Base-by-base conservation (phyloP, 2,329 filamentous ascomycete species). In the Stromatinia cepivora region DNA sequence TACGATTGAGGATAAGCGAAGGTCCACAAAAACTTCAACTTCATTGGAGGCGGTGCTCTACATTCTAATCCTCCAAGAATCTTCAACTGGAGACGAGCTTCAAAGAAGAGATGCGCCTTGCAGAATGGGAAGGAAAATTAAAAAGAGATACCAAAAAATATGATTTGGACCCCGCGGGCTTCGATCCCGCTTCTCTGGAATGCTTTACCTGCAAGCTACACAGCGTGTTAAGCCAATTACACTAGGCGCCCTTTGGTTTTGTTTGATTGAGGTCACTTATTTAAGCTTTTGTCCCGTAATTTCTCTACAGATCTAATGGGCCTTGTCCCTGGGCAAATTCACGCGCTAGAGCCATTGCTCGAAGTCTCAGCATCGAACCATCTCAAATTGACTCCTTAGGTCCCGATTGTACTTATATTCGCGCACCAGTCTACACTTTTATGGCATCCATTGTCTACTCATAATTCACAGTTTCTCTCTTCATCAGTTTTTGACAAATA, bases 151-250 rank as follows among this genome's bases (percentile, higher is more conserved):
- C 9, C 3, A 20, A 63, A 39, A 42, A 25, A 25, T 36, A 62
- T 39, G 46, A 36, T 46, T 52, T 63, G 59, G 45, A 50, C 31
- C 45, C 9, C 59, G 31, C 45, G 13, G 45, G 59, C 10, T 50
- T 63, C 22, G 46, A 63, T 25, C 45, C 45, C 45, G 45, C 59
- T n/a, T 25, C 46, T 63, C 45, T 52, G 45, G 28, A 39, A 50
- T 31, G 15, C 22, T 50, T 50, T 22, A 63, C 59, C 15, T 3
- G 45, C 11, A 50, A 50, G 45, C 4, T 34, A 36, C 31, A 20
- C 59, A 63, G 45, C 15, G 45, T 50, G 45, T 50, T 50, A 22
- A 34, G 39, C 59, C 59, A 62, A 63, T 17, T 50, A 63, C 59
- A 52, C 45, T 25, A 50, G 25, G 20, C 22, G 31, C 46, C 59